Evolutionary conservation across 2,329 filamentous ascomycete genomes (phyloP).

Genomic region (Cladophialophora carrionii): DNA sequence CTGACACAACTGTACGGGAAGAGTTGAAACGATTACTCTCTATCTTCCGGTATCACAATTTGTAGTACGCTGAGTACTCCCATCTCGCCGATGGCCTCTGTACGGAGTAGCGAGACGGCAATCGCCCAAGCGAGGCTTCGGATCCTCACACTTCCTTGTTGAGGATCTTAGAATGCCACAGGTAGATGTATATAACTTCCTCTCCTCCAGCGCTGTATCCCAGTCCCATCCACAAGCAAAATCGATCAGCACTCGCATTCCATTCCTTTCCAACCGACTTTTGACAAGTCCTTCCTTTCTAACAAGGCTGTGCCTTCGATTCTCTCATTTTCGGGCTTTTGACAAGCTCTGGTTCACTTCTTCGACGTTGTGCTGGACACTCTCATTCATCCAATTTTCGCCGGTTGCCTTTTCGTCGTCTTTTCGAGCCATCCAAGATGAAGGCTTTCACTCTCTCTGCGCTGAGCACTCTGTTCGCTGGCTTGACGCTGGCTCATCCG

Average conservation of each 20-base stretch:
- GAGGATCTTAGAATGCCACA: conserved; percentile 8
- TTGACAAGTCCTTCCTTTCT: conserved; percentile 30
- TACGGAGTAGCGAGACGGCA: conserved; percentile 18
- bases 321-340: conserved; percentile 29
- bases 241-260: conserved; percentile 23
- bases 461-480: conserved; percentile 28
- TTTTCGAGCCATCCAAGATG: conserved; percentile 26
- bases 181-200: conserved; percentile 27
- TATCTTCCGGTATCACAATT: conserved; percentile 33
- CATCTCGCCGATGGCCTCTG: conserved; percentile 4
- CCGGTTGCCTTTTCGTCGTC: conserved; percentile 1
- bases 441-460: conserved; percentile 32
- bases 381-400: conserved; percentile 24
- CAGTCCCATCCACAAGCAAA: conserved; percentile 6
- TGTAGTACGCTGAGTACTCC: conserved; percentile 23
- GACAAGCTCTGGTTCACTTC: conserved; percentile 29
- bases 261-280: conserved; percentile 33
- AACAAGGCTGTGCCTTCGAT: conserved; percentile 25
- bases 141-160: conserved; percentile 31
- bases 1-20: conserved; percentile 23
- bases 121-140: conserved; percentile 24
- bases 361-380: conserved; percentile 31
- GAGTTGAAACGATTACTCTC: conserved; percentile 28
- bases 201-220: not conserved
- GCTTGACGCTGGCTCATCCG: conserved; percentile 33